Conservation (phyloP, 1,284 basidiomycete genomes). For the Tilletia setariae region DNA sequence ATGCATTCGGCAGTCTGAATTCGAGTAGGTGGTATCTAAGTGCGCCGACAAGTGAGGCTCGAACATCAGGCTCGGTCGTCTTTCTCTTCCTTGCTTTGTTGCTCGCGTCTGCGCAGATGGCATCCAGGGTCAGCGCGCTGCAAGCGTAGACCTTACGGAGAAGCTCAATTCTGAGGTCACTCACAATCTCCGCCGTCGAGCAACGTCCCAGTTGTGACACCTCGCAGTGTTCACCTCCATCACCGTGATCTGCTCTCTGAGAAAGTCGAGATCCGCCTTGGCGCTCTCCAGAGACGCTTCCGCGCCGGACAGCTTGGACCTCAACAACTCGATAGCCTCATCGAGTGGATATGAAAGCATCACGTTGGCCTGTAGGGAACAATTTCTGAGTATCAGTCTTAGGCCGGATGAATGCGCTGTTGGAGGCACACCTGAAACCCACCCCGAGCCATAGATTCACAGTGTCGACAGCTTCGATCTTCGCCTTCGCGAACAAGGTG, state of each 20-base stretch:
- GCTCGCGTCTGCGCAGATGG: neutral
- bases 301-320: slow-evolving; percentile 74
- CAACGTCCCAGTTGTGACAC: slow-evolving; percentile 95
- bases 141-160: neutral
- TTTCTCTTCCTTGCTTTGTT: slow-evolving; percentile 9
- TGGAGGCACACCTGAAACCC: slow-evolving; percentile 29
- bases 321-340: slow-evolving; percentile 73
- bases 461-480: slow-evolving; percentile 77
- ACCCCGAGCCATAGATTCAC: slow-evolving; percentile 97
- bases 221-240: slow-evolving; percentile 98
- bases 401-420: neutral
- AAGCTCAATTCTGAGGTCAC: neutral
- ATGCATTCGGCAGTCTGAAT: too few relatives aligned
- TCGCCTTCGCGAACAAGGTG: slow-evolving; percentile 87
- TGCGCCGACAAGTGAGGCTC: too few relatives aligned
- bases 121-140: neutral
- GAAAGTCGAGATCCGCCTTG: slow-evolving; percentile 84
- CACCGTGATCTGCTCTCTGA: slow-evolving; percentile 90
- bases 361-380: slow-evolving; percentile 61
- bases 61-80: too few relatives aligned
- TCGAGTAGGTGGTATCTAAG: neutral
- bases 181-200: slow-evolving; percentile 62
- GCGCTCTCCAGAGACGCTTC: slow-evolving; percentile 68
- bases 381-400: too few relatives aligned
- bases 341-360: slow-evolving; percentile 92